Conservation (phyloP, 2,329 filamentous ascomycete species). For the Nectriaceae sp. region DNA sequence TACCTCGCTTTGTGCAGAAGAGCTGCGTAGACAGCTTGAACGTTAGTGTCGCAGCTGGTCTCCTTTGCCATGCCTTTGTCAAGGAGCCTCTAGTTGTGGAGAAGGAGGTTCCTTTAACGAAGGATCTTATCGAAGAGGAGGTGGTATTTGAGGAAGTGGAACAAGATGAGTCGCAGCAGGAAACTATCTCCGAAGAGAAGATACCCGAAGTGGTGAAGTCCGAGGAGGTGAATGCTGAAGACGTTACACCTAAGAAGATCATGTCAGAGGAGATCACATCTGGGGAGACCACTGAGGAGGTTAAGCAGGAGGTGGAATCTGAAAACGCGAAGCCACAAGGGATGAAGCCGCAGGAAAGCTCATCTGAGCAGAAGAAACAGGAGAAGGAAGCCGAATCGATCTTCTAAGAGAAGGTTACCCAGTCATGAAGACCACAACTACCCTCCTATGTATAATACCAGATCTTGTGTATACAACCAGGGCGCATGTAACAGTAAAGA, state of each 20-base stretch:
- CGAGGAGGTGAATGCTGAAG: no score
- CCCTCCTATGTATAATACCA: constrained; percentile 12
- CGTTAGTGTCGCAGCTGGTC: constrained; percentile 82
- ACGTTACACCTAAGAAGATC: no score
- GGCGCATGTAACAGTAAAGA: neutral
- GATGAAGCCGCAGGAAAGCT: no score
- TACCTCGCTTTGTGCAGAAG: constrained; percentile 56
- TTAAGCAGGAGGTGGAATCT: no score
- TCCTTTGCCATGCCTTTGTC: constrained; percentile 73
- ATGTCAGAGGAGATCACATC: no score
- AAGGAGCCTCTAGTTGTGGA: constrained; percentile 31
- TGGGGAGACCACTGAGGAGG: no score
- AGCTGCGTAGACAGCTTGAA: constrained; percentile 85
- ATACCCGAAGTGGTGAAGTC: constrained; percentile 8
- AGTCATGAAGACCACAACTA: constrained; percentile 12
- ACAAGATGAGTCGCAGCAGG: neutral
- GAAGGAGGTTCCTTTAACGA: constrained; percentile 5
- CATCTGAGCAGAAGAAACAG: neutral
- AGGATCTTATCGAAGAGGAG: neutral
- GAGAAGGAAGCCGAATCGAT: constrained; percentile 3
- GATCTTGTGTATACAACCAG: constrained; percentile 13
- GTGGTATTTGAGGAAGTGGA: neutral
- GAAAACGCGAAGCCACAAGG: no score
- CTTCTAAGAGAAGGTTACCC: constrained; percentile 8
- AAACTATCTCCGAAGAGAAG: constrained; percentile 8